phyloP scores from a whole-genome alignment of 805 yeast genomes.

The Myxozyma melibiosi region DNA sequence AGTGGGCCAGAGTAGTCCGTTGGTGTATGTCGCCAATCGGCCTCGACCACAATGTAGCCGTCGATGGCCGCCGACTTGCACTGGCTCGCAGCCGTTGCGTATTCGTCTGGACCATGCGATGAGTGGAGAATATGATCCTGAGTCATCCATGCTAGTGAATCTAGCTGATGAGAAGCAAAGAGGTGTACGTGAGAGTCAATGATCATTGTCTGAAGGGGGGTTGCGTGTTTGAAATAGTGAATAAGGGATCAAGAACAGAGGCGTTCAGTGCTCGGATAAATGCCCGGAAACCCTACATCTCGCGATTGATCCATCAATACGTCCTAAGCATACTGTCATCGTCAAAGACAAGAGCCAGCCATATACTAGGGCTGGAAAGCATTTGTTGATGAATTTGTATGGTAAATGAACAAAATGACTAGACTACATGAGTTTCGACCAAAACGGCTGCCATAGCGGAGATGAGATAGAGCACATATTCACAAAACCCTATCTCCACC shows the following conservation, averaged over 20 bases:
- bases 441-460: too few species aligned
- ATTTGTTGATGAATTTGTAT: too few species aligned
- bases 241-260: not conserved
- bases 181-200: slow-evolving; percentile 48
- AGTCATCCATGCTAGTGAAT: slow-evolving; percentile 44
- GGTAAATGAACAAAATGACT: too few species aligned
- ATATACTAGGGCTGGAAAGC: too few species aligned
- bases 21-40: slow-evolving; percentile 40
- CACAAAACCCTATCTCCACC: too few species aligned
- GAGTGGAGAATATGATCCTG: slow-evolving; percentile 38
- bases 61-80: slow-evolving; percentile 28
- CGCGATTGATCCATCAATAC: too few species aligned
- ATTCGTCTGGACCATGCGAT: slow-evolving; percentile 40
- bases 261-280: too few species aligned
- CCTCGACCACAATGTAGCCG: slow-evolving; percentile 45
- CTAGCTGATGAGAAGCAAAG: slow-evolving; percentile 38
- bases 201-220: slow-evolving; percentile 6
- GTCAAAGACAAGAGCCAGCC: too few species aligned
- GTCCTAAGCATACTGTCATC: too few species aligned
- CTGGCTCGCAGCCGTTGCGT: slow-evolving; percentile 20
- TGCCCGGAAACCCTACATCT: too few species aligned
- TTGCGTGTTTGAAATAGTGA: not conserved
- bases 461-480: too few species aligned
- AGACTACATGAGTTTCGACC: too few species aligned
- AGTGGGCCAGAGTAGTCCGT: slow-evolving; percentile 39